A percentile compares a stretch with the other conserved stretches of the same genome.
Evolutionary conservation across 2,329 filamentous ascomycete species (phyloP).

Genomic region (Teratosphaeria destructans): DNA sequence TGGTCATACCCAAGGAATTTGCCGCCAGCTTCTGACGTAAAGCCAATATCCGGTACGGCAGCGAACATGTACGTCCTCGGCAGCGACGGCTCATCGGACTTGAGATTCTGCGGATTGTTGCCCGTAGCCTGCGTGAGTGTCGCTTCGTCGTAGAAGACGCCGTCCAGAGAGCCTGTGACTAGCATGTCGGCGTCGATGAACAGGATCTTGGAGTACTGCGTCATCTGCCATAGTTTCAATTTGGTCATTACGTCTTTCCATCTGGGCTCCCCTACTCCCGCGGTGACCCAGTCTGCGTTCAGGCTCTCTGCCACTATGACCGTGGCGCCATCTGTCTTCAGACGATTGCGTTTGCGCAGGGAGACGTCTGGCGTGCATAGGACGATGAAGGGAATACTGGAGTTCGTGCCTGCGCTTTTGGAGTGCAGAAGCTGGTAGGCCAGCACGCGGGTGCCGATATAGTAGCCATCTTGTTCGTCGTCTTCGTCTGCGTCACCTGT

Average conservation of each 20-base stretch:
- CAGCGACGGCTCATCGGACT: conserved; percentile 26
- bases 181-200: conserved; percentile 26
- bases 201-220: conserved; percentile 25
- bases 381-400: conserved; percentile 29
- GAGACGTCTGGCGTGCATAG: conserved; percentile 27
- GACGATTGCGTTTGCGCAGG: conserved; percentile 24
- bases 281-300: neutral
- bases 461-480: conserved; percentile 23
- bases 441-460: conserved; percentile 25
- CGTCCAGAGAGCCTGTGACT: conserved; percentile 17
- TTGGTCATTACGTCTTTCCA: conserved; percentile 29
- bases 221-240: conserved; percentile 26
- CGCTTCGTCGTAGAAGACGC: conserved; percentile 28
- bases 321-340: conserved; percentile 27
- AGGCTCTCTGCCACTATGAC: conserved; percentile 25
- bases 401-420: conserved; percentile 24
- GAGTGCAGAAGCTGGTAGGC: conserved; percentile 31
- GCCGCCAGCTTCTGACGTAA: conserved; percentile 13
- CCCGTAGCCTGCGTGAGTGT: conserved; percentile 23
- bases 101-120: conserved; percentile 11
- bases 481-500: conserved; percentile 14
- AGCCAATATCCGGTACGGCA: neutral
- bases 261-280: conserved; percentile 16
- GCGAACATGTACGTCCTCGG: conserved; percentile 32
- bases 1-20: conserved; percentile 25